phyloP scores from a whole-genome alignment of 2,329 filamentous ascomycete genomes.

The Neospermospora avenae region DNA sequence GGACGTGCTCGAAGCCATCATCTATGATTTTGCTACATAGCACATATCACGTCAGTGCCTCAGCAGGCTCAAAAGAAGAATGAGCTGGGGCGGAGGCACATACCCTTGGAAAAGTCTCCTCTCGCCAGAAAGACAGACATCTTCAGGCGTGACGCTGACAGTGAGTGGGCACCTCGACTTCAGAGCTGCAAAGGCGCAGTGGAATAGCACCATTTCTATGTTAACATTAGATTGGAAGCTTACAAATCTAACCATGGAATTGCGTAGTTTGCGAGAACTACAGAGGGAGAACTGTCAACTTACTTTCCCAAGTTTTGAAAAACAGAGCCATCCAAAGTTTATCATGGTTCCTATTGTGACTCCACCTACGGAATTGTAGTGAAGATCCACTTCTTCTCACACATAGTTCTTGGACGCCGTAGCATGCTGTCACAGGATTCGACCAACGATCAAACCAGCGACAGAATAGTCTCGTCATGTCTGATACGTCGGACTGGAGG shows the following conservation, averaged over 20 bases:
- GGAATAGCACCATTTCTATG: constrained; percentile 57
- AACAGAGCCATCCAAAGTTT: constrained; percentile 54
- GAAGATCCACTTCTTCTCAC: constrained; percentile 48
- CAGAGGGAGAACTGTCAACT: constrained; percentile 15
- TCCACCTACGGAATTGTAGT: constrained; percentile 53
- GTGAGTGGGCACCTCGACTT: constrained; percentile 50
- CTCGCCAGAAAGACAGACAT: constrained; percentile 49
- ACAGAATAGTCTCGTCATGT: constrained; percentile 31
- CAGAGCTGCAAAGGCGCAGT: constrained; percentile 55
- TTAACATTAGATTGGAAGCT: neutral
- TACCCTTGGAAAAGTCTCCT: constrained; percentile 55
- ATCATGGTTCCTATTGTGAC: constrained; percentile 39
- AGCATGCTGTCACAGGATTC: constrained; percentile 43
- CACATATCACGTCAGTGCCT: neutral
- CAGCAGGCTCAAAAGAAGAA: neutral
- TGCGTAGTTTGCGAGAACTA: too few species aligned
- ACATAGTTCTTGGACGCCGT: constrained; percentile 53
- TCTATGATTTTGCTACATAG: constrained; percentile 54
- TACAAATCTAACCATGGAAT: neutral
- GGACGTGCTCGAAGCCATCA: constrained; percentile 50
- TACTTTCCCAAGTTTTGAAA: constrained; percentile 61
- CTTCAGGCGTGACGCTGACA: constrained; percentile 42
- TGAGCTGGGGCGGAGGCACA: constrained; percentile 24
- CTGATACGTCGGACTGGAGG: constrained; percentile 41
- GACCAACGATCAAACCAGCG: constrained; percentile 31